A percentile compares a stretch with the other conserved stretches of the same genome.
phyloP scores from a whole-genome alignment of 805 yeast genomes.

The Hanseniaspora taiwanica region DNA sequence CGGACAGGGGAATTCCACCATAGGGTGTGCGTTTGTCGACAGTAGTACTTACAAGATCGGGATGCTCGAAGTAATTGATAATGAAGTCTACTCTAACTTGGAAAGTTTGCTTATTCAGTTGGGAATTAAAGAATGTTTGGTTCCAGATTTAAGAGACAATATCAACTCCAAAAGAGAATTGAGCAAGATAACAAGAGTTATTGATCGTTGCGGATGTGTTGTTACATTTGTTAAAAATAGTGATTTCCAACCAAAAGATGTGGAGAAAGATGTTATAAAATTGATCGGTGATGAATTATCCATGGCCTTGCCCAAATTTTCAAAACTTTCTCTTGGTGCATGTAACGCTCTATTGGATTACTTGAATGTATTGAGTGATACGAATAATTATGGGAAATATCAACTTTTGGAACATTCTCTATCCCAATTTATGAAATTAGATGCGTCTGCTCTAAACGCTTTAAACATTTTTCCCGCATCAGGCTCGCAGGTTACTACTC shows the following conservation, averaged over 20 bases:
- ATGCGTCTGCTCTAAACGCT: slow-evolving; percentile 80
- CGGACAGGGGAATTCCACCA: slow-evolving; percentile 26
- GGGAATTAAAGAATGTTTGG: slow-evolving; percentile 74
- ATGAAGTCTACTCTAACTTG: slow-evolving; percentile 68
- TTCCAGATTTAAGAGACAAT: slow-evolving; percentile 30
- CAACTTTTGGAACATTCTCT: slow-evolving; percentile 55
- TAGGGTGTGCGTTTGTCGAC: slow-evolving; percentile 76
- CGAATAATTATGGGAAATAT: slow-evolving; percentile 40
- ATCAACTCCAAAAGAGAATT: slow-evolving; percentile 27
- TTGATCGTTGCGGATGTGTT: slow-evolving; percentile 69
- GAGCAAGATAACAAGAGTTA: slow-evolving; percentile 51
- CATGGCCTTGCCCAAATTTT: slow-evolving; percentile 19
- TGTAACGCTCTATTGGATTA: slow-evolving; percentile 50
- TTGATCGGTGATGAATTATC: slow-evolving; percentile 41
- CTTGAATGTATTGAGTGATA: slow-evolving; percentile 47
- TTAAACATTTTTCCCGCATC: slow-evolving; percentile 64
- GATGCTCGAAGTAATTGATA: slow-evolving; percentile 69
- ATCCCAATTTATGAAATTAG: slow-evolving; percentile 77
- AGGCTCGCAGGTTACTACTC: slow-evolving; percentile 10
- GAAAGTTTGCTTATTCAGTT: slow-evolving; percentile 80
- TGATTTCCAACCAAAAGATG: slow-evolving; percentile 50
- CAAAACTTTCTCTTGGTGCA: slow-evolving; percentile 17
- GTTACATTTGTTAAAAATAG: slow-evolving; percentile 44
- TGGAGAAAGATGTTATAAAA: slow-evolving; percentile 67
- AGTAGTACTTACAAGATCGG: slow-evolving; percentile 55